Evolutionary conservation across 2,329 filamentous ascomycete species (phyloP).

Genomic region (Fusarium secorum): DNA sequence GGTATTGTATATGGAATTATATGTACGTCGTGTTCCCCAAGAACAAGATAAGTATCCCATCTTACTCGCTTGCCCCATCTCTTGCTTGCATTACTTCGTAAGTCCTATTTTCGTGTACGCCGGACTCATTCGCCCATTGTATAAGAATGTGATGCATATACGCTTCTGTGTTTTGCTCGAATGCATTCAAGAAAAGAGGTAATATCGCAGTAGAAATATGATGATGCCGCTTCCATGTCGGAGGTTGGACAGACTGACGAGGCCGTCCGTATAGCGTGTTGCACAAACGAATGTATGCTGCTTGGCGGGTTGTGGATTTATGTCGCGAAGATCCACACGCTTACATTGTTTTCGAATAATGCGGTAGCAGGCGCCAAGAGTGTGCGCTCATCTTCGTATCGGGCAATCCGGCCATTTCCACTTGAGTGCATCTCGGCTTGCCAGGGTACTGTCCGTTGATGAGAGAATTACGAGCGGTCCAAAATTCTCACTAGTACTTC

Average conservation of each 20-base stretch:
- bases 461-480: not conserved
- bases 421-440: not conserved
- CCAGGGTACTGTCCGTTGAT: not conserved
- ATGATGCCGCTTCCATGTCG: constrained; percentile 9
- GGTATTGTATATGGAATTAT: constrained; percentile 35
- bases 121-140: constrained; percentile 11
- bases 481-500: not conserved
- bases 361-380: not conserved
- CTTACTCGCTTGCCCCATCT: not conserved
- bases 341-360: not conserved
- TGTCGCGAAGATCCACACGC: not conserved
- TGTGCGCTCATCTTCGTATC: not conserved
- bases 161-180: constrained; percentile 4
- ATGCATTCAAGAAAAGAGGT: constrained; percentile 1
- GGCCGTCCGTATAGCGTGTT: not conserved
- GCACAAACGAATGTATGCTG: not conserved
- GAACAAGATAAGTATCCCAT: constrained; percentile 15
- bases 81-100: constrained; percentile 34
- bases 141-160: constrained; percentile 13
- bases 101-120: constrained; percentile 28
- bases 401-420: not conserved
- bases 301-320: not conserved
- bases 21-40: constrained; percentile 19
- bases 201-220: constrained; percentile 1
- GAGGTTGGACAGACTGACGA: not conserved